Conservation (phyloP, 345 rosid genomes). For the Pelargonium nanum region DNA sequence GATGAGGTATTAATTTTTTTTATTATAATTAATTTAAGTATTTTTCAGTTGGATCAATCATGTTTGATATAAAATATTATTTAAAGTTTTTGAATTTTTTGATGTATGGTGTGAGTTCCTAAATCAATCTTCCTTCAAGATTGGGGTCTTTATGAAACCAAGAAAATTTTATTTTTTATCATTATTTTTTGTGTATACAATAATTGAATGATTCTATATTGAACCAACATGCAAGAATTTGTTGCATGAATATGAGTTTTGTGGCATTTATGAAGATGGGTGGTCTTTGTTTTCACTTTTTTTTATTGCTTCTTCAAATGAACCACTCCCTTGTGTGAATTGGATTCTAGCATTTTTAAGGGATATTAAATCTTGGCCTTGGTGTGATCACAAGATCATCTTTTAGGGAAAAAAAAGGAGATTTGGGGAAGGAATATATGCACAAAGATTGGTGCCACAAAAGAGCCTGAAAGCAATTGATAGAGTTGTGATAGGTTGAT, state of each 20-base stretch:
- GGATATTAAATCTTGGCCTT: too few relatives aligned
- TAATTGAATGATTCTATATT: too few relatives aligned
- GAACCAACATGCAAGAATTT: too few relatives aligned
- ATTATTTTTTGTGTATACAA: too few relatives aligned
- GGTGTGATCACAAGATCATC: conserved; percentile 21
- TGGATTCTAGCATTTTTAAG: neutral
- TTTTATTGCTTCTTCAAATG: neutral
- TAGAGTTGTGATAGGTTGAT: conserved; percentile 26
- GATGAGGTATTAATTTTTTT: conserved; percentile 53
- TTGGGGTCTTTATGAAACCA: neutral
- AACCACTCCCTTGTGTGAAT: neutral
- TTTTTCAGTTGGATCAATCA: too few relatives aligned
- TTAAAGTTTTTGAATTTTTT: too few relatives aligned
- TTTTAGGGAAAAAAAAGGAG: conserved; percentile 39
- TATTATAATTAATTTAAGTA: too few relatives aligned
- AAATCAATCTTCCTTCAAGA: neutral
- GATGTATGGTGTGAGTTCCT: neutral
- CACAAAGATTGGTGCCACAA: conserved; percentile 25
- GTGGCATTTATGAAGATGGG: neutral
- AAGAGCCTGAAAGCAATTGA: conserved; percentile 27
- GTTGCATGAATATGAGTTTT: too few relatives aligned
- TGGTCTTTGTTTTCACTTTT: neutral
- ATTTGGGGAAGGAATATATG: conserved; percentile 38
- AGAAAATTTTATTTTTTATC: neutral
- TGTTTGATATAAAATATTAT: too few relatives aligned